Conservation (phyloP, 2,329 filamentous ascomycete species). For the Ilyonectria mors-panacis region DNA sequence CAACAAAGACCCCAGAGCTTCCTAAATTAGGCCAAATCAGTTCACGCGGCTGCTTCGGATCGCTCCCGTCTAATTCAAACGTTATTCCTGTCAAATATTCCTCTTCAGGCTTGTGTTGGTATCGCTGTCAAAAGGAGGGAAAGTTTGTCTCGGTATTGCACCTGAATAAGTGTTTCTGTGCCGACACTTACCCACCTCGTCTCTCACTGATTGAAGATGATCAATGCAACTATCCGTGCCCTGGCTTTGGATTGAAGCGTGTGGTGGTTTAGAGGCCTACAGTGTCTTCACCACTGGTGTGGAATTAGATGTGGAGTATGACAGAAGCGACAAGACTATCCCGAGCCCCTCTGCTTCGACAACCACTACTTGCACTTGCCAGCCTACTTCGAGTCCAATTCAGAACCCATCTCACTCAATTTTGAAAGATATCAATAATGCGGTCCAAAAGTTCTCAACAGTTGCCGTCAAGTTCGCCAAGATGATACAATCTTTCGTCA, state of each 20-base stretch:
- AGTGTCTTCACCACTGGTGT: constrained; percentile 34
- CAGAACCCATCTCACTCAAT: background rate
- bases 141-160: constrained; percentile 20
- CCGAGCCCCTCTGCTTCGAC: background rate
- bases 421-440: background rate
- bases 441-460: background rate
- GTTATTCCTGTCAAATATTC: background rate
- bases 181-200: constrained; percentile 31
- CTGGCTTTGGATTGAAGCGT: constrained; percentile 28
- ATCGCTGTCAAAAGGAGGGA: background rate
- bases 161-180: constrained; percentile 28
- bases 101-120: constrained; percentile 6
- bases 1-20: constrained; percentile 53
- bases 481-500: background rate
- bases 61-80: constrained; percentile 12
- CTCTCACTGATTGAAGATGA: constrained; percentile 26
- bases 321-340: constrained; percentile 1
- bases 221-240: constrained; percentile 33
- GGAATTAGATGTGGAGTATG: background rate
- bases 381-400: no score
- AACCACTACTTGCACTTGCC: background rate
- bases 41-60: constrained; percentile 37
- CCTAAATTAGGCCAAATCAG: background rate
- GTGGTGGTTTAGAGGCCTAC: constrained; percentile 29
- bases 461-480: background rate